These are phyloP conservation scores for Ajuga chamaepitys DNA, from an alignment of 257 asterid species.

Conservation along the genomic window DNA sequence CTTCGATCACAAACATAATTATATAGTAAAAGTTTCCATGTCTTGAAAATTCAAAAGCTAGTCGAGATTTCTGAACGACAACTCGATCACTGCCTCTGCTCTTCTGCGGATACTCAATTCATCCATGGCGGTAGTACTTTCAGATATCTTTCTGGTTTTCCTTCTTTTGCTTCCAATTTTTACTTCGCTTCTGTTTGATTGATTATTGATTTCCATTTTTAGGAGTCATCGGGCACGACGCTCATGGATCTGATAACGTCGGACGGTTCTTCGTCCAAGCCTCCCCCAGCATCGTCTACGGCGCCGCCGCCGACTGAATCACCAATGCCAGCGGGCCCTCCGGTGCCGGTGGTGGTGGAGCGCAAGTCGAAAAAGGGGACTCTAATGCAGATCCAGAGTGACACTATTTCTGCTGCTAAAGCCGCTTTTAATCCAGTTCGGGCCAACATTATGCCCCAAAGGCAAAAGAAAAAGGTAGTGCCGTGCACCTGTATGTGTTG, in stretches of 20 bases:
- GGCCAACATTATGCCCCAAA: constrained; percentile 76
- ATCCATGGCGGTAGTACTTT: constrained; percentile 30
- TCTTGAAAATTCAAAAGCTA: background rate
- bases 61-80: constrained; percentile 10
- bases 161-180: background rate
- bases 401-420: constrained; percentile 87
- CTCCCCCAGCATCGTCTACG: constrained; percentile 39
- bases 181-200: background rate
- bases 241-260: constrained; percentile 99
- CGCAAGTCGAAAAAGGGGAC: constrained; percentile 86
- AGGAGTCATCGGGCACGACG: constrained; percentile 93
- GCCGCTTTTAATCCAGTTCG: constrained; percentile 84
- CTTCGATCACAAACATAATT: too few species aligned
- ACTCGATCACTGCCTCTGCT: background rate
- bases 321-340: constrained; percentile 28
- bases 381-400: constrained; percentile 96
- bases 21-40: too few species aligned
- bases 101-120: background rate
- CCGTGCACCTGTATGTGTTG: background rate
- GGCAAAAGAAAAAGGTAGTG: constrained; percentile 69
- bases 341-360: constrained; percentile 57
- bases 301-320: constrained; percentile 49
- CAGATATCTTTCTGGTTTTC: background rate
- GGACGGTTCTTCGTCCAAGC: constrained; percentile 66
- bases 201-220: background rate